Evolutionary conservation across 2,329 filamentous ascomycete species (phyloP).

Genomic region (Tolypocladium ophioglossoides): DNA sequence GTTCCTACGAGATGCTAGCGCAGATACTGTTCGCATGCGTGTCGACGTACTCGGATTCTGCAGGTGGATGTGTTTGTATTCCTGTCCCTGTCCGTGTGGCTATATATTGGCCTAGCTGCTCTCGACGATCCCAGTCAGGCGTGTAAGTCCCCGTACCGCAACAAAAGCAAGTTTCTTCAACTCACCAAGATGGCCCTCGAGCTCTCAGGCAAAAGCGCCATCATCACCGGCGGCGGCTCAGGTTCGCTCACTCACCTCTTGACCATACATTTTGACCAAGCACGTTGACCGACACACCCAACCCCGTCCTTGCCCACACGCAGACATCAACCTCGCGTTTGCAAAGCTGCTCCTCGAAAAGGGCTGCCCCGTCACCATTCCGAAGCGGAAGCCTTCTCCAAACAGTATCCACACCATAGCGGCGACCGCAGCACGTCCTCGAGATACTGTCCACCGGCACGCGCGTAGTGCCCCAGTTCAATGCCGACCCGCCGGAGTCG

Average conservation of each 20-base stretch:
- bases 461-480: conserved; percentile 17
- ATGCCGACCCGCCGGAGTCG: conserved; percentile 13
- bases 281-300: neutral
- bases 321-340: conserved; percentile 27
- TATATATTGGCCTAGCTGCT: too few species aligned
- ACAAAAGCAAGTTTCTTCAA: too few species aligned
- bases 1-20: too few species aligned
- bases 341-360: conserved; percentile 19
- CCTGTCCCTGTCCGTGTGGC: too few species aligned
- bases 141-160: too few species aligned
- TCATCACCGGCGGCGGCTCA: conserved; percentile 20
- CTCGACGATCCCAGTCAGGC: too few species aligned
- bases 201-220: conserved; percentile 16
- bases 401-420: conserved; percentile 15
- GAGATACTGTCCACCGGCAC: conserved; percentile 12
- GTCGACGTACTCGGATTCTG: too few species aligned
- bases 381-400: conserved; percentile 20
- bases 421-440: conserved; percentile 11
- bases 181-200: conserved; percentile 7
- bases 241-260: conserved; percentile 1
- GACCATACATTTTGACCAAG: neutral
- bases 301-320: too few species aligned
- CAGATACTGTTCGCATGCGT: too few species aligned
- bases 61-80: too few species aligned
- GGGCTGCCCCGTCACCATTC: conserved; percentile 27